These are phyloP conservation scores for Jamesozyma piceae DNA, from an alignment of 805 yeast species.

Conservation along the genomic window DNA sequence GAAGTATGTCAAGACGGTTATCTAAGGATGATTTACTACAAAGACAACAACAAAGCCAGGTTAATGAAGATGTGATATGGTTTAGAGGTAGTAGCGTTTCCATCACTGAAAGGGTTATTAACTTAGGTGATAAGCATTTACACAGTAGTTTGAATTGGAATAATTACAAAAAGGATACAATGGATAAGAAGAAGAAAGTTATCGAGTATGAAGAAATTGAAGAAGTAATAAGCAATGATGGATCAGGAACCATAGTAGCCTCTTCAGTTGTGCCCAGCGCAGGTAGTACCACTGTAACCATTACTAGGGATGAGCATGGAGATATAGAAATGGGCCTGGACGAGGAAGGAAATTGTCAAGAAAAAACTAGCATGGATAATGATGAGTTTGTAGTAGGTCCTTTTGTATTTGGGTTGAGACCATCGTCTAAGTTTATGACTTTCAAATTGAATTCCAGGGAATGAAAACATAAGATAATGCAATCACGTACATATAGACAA, in stretches of 20 bases:
- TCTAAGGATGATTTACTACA: conserved; percentile 18
- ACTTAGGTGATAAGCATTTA: conserved; percentile 15
- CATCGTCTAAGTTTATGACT: conserved; percentile 65
- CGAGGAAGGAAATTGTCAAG: conserved; percentile 3
- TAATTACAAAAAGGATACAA: background rate
- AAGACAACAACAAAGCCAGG: conserved; percentile 10
- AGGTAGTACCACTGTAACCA: background rate
- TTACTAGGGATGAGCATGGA: conserved; percentile 9
- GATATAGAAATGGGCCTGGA: conserved; percentile 15
- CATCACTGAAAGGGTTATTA: conserved; percentile 33
- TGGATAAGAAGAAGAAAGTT: background rate
- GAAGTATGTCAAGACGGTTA: conserved; percentile 16
- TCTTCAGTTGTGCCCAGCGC: background rate
- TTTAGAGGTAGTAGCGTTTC: conserved; percentile 57
- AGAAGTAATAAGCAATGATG: conserved; percentile 1
- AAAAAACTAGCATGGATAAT: conserved; percentile 11
- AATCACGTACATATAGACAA: no score
- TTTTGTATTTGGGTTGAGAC: conserved; percentile 36
- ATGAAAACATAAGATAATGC: no score
- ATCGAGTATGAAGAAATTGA: conserved; percentile 3
- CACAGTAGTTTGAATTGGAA: conserved; percentile 8
- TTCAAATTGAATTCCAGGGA: conserved; percentile 33
- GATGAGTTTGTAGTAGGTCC: conserved; percentile 6
- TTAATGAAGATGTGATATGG: conserved; percentile 47
- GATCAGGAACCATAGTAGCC: background rate